Conservation (phyloP, 257 asterid species). For the Leptodermis oblonga region DNA sequence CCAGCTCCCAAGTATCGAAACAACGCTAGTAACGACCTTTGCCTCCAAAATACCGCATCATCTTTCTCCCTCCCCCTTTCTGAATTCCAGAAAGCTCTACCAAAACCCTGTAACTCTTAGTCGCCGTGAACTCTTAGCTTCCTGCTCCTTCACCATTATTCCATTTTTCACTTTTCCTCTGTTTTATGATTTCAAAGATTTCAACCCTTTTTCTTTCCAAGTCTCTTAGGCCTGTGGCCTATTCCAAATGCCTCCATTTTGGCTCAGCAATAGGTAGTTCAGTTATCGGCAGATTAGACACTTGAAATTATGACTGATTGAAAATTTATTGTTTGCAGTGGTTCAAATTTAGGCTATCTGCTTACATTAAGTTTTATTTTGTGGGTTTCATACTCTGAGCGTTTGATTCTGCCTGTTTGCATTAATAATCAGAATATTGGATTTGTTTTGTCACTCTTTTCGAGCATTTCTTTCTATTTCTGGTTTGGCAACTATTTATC, state of each 20-base stretch:
- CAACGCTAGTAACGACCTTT: constrained; percentile 22
- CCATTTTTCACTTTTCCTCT: constrained; percentile 45
- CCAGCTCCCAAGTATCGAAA: too few relatives aligned
- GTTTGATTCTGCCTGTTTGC: neutral
- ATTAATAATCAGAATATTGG: neutral
- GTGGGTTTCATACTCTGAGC: neutral
- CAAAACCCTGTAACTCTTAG: constrained; percentile 20
- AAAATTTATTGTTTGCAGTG: neutral
- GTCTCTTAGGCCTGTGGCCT: constrained; percentile 84
- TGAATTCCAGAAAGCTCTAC: too few relatives aligned
- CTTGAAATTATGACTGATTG: neutral
- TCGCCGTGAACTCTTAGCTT: constrained; percentile 58
- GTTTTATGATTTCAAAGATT: constrained; percentile 13
- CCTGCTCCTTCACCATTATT: constrained; percentile 41
- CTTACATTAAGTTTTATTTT: neutral
- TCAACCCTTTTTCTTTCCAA: constrained; percentile 28
- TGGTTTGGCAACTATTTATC: too few relatives aligned
- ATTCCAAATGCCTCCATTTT: constrained; percentile 91
- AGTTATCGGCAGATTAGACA: neutral
- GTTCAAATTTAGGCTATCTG: neutral
- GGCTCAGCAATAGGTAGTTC: constrained; percentile 65
- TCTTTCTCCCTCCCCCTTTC: constrained; percentile 6
- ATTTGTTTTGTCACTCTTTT: neutral
- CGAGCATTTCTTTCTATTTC: too few relatives aligned
- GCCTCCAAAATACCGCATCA: constrained; percentile 21